phyloP scores from a whole-genome alignment of 352 stramenopile species.

The Pythium dissotocum region DNA sequence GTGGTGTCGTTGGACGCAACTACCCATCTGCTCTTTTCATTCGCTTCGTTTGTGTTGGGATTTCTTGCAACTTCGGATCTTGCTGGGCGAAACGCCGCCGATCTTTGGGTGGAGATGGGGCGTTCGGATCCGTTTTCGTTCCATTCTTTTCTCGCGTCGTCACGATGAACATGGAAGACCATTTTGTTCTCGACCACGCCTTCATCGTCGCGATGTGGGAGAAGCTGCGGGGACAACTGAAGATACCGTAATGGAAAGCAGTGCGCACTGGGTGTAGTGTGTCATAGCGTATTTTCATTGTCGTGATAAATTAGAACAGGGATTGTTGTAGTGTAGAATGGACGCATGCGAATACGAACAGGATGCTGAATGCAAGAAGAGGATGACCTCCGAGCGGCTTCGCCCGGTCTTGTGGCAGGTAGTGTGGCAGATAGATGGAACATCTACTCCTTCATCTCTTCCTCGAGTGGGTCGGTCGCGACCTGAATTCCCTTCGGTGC shows the following conservation, averaged over 20 bases:
- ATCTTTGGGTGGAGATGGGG: neutral
- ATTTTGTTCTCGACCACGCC: too few relatives aligned
- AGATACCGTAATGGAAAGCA: too few relatives aligned
- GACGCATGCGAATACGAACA: neutral
- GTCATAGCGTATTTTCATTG: neutral
- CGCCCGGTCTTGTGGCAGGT: neutral
- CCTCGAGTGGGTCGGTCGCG: slow-evolving; percentile 15
- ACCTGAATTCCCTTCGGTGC: slow-evolving; percentile 43
- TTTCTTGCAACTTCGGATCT: neutral
- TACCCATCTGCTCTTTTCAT: neutral
- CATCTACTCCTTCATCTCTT: slow-evolving; percentile 37
- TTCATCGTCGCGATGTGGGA: too few relatives aligned
- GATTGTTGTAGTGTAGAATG: neutral
- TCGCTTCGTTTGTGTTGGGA: neutral
- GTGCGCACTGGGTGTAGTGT: neutral
- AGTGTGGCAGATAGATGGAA: neutral
- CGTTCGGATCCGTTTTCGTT: too few relatives aligned
- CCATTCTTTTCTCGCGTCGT: too few relatives aligned
- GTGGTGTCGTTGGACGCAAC: neutral
- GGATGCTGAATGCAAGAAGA: neutral
- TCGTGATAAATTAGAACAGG: neutral
- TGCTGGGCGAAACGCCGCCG: neutral
- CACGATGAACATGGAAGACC: too few relatives aligned
- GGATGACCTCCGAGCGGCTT: neutral
- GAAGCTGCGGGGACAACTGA: too few relatives aligned